A percentile compares a stretch with the other conserved stretches of the same genome.
phyloP scores from a whole-genome alignment of 352 stramenopile genomes.

The Globisporangium cylindrosporum region DNA sequence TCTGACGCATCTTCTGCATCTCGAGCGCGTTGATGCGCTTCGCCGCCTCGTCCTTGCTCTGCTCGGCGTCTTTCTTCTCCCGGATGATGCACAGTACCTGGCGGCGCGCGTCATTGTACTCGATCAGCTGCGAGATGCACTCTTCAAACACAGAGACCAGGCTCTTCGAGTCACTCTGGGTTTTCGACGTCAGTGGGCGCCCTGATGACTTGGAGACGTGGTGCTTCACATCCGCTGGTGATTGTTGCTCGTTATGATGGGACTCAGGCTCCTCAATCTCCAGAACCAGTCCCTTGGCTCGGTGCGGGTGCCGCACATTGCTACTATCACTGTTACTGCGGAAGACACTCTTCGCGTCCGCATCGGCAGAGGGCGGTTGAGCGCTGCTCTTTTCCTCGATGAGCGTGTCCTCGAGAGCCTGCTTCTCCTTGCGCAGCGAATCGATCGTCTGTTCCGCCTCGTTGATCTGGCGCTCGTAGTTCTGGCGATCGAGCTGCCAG shows the following conservation, averaged over 20 bases:
- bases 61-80: conserved; percentile 61
- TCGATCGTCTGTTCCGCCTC: conserved; percentile 66
- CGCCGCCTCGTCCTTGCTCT: conserved; percentile 51
- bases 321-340: background rate
- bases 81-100: conserved; percentile 66
- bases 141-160: conserved; percentile 41
- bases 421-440: conserved; percentile 48
- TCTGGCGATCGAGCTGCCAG: conserved; percentile 68
- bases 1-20: conserved; percentile 81
- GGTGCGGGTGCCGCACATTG: conserved; percentile 11
- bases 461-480: conserved; percentile 61
- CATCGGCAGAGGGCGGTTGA: background rate
- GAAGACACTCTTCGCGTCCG: conserved; percentile 8
- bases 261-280: conserved; percentile 12
- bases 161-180: background rate
- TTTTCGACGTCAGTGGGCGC: background rate
- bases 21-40: conserved; percentile 67
- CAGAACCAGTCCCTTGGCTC: conserved; percentile 3
- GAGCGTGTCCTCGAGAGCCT: conserved; percentile 54
- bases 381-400: conserved; percentile 31
- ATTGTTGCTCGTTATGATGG: conserved; percentile 10
- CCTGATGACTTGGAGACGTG: background rate
- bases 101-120: conserved; percentile 49
- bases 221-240: conserved; percentile 8
- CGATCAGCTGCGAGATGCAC: conserved; percentile 48